Evolutionary conservation across 768 basidiomycete genomes (phyloP), one percentile per base, ranked within the genome.

Genomic region (Neoboletus brunneissimus): DNA sequence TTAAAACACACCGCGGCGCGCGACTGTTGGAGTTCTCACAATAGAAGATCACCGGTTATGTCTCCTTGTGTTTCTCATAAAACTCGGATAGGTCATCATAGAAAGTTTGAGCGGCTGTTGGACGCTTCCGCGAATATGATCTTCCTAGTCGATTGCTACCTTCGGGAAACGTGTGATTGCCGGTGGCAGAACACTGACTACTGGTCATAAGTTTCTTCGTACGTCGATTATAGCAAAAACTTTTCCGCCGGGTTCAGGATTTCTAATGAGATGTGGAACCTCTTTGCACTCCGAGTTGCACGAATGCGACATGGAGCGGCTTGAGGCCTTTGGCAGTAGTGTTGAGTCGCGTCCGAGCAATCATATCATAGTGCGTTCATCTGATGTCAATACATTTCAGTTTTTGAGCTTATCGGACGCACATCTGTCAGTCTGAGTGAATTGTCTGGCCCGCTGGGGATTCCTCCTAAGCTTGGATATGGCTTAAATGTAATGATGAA

Each of bases 401-500:
- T n/a, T n/a, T n/a, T n/a, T n/a, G n/a, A n/a, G n/a, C n/a, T n/a
- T n/a, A n/a, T n/a, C n/a, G n/a, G n/a, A n/a, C n/a, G n/a, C n/a
- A n/a, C n/a, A n/a, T n/a, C n/a, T n/a, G n/a, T n/a, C n/a, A n/a
- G n/a, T n/a, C n/a, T n/a, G n/a, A n/a, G n/a, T n/a, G n/a, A n/a
- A n/a, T n/a, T n/a, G n/a, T n/a, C n/a, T n/a, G n/a, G n/a, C n/a
- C n/a, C n/a, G 60, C 61, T 77, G 31, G 73, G 64, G 27, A 71
- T 86, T 20, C 82, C 83, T 2, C 69, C 71, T 4, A 76, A 79
- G 48, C 72, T 85, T 5, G 85, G 85, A 64, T 81, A 81, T 56
- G 81, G 78, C 0, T 64, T 85, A 23, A 84, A 86, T 63, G 78
- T 83, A 3, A 68, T 84, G 59, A 81, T 86, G 81, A 75, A 85